Conservation (phyloP, 2,329 filamentous ascomycete genomes). For the Lizonia empirigonia region DNA sequence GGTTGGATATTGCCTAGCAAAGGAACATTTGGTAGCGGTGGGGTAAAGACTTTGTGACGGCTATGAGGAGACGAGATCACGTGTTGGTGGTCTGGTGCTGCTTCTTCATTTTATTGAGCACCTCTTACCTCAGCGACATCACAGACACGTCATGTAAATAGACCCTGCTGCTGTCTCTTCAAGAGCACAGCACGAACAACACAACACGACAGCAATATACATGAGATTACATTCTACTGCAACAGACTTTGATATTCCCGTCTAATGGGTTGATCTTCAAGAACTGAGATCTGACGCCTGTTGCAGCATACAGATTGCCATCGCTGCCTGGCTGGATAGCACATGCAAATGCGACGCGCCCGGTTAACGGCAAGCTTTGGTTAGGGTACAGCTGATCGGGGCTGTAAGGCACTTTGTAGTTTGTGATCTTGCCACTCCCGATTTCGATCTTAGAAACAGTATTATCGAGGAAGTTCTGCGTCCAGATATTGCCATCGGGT, state of each 20-base stretch:
- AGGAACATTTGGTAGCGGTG: conserved; percentile 14
- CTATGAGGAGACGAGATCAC: too few species aligned
- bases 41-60: conserved; percentile 19
- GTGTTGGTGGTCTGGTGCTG: too few species aligned
- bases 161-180: too few species aligned
- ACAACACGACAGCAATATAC: too few species aligned
- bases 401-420: conserved; percentile 13
- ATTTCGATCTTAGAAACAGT: conserved; percentile 17
- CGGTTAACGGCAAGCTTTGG: conserved; percentile 9
- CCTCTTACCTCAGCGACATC: too few species aligned
- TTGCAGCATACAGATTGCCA: conserved; percentile 16
- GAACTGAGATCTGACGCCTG: conserved; percentile 16
- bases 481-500: conserved; percentile 15
- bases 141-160: too few species aligned
- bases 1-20: conserved; percentile 16
- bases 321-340: conserved; percentile 14
- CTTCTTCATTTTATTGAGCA: too few species aligned
- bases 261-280: conserved; percentile 12
- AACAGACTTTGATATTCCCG: conserved; percentile 16
- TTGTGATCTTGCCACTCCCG: conserved; percentile 9
- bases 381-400: conserved; percentile 13
- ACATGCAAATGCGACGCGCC: conserved; percentile 13
- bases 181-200: too few species aligned
- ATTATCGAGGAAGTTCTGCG: conserved; percentile 17
- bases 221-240: too few species aligned